Evolutionary conservation across 345 rosid species (phyloP).

Genomic region (Gossypium arboreum): DNA sequence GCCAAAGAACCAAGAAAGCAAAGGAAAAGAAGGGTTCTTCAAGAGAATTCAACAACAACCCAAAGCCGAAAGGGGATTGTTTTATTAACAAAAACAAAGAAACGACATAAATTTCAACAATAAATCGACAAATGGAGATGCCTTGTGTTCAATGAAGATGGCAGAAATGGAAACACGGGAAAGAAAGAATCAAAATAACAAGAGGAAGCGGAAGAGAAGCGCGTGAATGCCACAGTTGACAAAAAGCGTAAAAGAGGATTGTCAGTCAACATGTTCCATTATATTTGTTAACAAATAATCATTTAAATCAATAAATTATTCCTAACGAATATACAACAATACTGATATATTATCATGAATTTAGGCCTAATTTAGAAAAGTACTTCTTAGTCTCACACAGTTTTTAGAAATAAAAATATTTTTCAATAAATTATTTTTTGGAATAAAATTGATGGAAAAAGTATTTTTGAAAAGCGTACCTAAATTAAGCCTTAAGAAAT

Average conservation of each 20-base stretch:
- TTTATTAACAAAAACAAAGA: background rate
- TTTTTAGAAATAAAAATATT: too few relatives aligned
- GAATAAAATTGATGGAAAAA: too few relatives aligned
- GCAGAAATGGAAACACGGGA: background rate
- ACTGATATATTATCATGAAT: too few relatives aligned
- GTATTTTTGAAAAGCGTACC: too few relatives aligned
- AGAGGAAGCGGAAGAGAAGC: constrained; percentile 6
- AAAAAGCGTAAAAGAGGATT: background rate
- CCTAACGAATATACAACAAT: too few relatives aligned
- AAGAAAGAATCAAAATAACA: background rate
- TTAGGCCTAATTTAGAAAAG: too few relatives aligned
- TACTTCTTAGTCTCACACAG: too few relatives aligned
- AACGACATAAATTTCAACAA: background rate
- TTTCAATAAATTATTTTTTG: too few relatives aligned
- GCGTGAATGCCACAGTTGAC: constrained; percentile 12
- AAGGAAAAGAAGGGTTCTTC: background rate
- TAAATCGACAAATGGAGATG: background rate
- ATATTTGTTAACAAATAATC: too few relatives aligned
- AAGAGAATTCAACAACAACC: background rate
- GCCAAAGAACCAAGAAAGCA: background rate
- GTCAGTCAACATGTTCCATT: background rate
- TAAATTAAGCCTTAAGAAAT: too few relatives aligned
- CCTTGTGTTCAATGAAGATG: background rate
- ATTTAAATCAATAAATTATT: too few relatives aligned
- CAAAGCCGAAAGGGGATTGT: background rate